A percentile compares a stretch with the other conserved stretches of the same genome.
Conservation (phyloP, 108 stramenopile genomes). For the Nitzschia inconspicua region DNA sequence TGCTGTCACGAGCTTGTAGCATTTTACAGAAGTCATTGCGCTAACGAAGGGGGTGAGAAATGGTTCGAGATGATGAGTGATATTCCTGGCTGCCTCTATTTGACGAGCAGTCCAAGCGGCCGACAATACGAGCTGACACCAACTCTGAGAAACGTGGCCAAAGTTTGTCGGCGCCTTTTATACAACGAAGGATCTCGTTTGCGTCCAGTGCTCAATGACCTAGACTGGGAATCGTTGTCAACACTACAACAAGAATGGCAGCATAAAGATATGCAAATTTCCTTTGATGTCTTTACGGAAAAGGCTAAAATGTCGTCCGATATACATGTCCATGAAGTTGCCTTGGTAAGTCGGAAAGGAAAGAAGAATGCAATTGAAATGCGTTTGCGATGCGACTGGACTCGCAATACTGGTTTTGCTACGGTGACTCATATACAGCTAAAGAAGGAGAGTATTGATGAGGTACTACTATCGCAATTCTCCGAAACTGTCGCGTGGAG, state of each 20-base stretch:
- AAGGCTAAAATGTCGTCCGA: too few relatives aligned
- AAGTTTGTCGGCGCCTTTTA: conserved; percentile 12
- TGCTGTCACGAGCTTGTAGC: conserved; percentile 7
- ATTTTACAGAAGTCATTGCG: neutral
- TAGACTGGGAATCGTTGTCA: too few relatives aligned
- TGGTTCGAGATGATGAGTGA: conserved; percentile 35
- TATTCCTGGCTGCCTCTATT: conserved; percentile 30
- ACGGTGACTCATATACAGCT: conserved; percentile 33
- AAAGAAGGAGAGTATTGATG: too few relatives aligned
- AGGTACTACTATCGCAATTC: too few relatives aligned
- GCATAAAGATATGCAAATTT: conserved; percentile 22
- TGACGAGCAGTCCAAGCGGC: conserved; percentile 18
- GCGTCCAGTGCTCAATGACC: too few relatives aligned
- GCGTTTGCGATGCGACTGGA: conserved; percentile 24
- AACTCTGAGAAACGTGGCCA: conserved; percentile 21
- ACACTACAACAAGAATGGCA: too few relatives aligned
- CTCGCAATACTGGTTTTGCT: conserved; percentile 19
- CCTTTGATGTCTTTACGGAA: conserved; percentile 9
- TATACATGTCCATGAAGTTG: too few relatives aligned
- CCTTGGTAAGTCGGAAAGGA: too few relatives aligned
- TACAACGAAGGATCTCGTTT: neutral
- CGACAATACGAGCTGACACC: conserved; percentile 31
- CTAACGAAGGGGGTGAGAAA: conserved; percentile 3
- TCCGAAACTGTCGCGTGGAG: too few relatives aligned
- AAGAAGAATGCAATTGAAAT: conserved; percentile 22